Evolutionary conservation across 2,329 filamentous ascomycete species (phyloP).

Genomic region (Aspergillus latus): DNA sequence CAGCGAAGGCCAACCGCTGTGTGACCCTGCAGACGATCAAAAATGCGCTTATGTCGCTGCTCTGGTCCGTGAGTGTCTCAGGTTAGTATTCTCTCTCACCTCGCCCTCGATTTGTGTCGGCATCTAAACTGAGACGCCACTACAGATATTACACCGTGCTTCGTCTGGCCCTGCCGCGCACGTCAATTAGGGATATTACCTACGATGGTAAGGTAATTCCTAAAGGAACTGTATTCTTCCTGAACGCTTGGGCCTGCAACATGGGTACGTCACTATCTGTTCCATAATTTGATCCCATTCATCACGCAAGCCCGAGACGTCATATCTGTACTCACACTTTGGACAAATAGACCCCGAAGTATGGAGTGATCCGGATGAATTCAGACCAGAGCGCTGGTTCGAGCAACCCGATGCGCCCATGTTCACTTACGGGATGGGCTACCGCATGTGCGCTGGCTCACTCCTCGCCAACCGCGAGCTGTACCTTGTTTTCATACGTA

Average conservation of each 20-base stretch:
- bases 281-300: background rate
- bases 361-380: conserved; percentile 60
- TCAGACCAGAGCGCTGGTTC: conserved; percentile 63
- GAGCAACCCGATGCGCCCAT: conserved; percentile 63
- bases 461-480: conserved; percentile 64
- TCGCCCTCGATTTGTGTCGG: background rate
- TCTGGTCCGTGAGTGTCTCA: conserved; percentile 61
- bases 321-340: background rate
- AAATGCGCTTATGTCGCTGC: conserved; percentile 64
- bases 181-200: conserved; percentile 59
- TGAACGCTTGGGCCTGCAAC: conserved; percentile 69
- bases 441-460: conserved; percentile 67
- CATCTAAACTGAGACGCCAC: background rate
- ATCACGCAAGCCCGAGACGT: too few relatives aligned
- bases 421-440: conserved; percentile 66
- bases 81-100: conserved; percentile 32
- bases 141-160: conserved; percentile 62
- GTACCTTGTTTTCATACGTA: conserved; percentile 63
- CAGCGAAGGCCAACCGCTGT: conserved; percentile 54
- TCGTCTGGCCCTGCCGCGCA: conserved; percentile 61
- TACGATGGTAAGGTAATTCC: conserved; percentile 61
- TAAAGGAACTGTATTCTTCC: conserved; percentile 62
- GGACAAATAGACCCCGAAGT: conserved; percentile 50
- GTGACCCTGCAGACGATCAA: conserved; percentile 62
- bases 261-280: conserved; percentile 53